These are phyloP conservation scores for Phoma herbarum DNA, from an alignment of 2,329 filamentous ascomycete genomes.

Conservation along the genomic window DNA sequence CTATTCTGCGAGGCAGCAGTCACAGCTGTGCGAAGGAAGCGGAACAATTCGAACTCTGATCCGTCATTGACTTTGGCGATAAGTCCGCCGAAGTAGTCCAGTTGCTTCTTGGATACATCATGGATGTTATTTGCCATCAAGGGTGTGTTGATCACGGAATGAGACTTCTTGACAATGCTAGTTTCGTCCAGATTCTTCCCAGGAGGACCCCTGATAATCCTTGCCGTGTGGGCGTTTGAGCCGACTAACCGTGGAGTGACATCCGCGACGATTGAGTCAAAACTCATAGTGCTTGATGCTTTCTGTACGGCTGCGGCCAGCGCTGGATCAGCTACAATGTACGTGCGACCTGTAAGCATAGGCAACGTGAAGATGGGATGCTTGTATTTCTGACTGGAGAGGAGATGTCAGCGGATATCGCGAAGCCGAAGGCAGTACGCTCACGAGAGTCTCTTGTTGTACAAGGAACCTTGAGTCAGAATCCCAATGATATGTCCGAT, in stretches of 20 bases:
- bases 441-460: conserved; percentile 53
- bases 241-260: conserved; percentile 53
- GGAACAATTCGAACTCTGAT: conserved; percentile 51
- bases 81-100: conserved; percentile 47
- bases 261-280: conserved; percentile 54
- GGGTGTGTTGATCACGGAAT: conserved; percentile 49
- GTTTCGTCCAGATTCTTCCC: conserved; percentile 38
- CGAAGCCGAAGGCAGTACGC: too few species aligned
- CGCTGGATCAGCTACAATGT: conserved; percentile 55
- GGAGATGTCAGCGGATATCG: too few species aligned
- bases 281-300: conserved; percentile 52
- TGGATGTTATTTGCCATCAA: conserved; percentile 43
- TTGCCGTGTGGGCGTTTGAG: conserved; percentile 37
- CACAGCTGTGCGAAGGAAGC: conserved; percentile 38
- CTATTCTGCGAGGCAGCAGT: conserved; percentile 53
- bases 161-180: conserved; percentile 36
- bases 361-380: conserved; percentile 56
- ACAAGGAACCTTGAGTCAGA: conserved; percentile 45
- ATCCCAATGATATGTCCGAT: conserved; percentile 59
- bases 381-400: conserved; percentile 26
- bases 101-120: conserved; percentile 49
- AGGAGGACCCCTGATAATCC: conserved; percentile 39
- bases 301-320: conserved; percentile 54
- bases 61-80: conserved; percentile 30
- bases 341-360: conserved; percentile 56